phyloP scores from a whole-genome alignment of 2,329 filamentous ascomycete species.

The Celoporthe dispersa region DNA sequence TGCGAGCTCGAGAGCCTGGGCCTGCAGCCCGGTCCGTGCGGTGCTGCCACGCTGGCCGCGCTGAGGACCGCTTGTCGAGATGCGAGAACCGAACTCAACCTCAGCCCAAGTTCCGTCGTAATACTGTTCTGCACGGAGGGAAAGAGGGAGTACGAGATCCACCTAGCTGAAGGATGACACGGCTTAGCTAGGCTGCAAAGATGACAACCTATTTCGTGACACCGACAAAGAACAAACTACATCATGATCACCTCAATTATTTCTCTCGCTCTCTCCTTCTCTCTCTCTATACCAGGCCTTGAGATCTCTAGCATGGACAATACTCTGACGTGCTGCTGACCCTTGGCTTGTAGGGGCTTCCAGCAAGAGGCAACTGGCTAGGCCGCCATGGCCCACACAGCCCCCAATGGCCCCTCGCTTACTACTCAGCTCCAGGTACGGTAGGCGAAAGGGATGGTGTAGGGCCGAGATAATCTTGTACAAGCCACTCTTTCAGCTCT shows the following conservation, averaged over 20 bases:
- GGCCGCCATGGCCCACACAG: background rate
- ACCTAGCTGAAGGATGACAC: background rate
- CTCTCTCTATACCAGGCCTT: background rate
- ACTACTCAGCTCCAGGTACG: background rate
- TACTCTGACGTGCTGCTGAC: background rate
- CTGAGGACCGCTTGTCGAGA: constrained; percentile 37
- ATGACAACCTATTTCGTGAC: background rate
- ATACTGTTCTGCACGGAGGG: constrained; percentile 26
- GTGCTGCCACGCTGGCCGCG: constrained; percentile 61
- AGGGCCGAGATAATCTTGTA: background rate
- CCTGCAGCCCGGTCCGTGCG: constrained; percentile 65
- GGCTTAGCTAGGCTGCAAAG: background rate
- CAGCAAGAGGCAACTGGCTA: background rate
- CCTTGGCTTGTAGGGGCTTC: background rate
- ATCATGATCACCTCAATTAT: background rate
- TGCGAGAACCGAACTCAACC: constrained; percentile 7
- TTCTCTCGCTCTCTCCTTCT: background rate
- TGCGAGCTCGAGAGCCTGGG: constrained; percentile 53
- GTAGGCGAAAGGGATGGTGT: background rate
- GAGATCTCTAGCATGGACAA: background rate
- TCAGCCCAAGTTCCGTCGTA: background rate
- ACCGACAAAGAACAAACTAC: background rate
- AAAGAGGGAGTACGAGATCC: constrained; percentile 17
- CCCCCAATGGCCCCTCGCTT: background rate
- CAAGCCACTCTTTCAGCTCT: background rate